A percentile compares a stretch with the other conserved stretches of the same genome.
These are phyloP conservation scores for Talinum fruticosum DNA, from an alignment of 148 eudicot genomes.

Conservation along the genomic window DNA sequence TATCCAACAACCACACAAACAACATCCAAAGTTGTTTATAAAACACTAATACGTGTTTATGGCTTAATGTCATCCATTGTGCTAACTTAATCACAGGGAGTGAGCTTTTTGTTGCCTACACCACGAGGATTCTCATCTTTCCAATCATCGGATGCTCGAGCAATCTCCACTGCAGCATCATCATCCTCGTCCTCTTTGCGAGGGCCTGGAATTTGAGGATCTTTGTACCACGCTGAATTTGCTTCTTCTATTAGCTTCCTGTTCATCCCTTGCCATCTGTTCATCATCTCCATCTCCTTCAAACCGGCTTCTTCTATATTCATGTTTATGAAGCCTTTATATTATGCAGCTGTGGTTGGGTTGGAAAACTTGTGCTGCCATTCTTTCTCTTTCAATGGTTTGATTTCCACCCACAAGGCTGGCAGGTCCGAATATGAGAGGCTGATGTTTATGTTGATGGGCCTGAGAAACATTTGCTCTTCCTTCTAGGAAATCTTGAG, in stretches of 20 bases:
- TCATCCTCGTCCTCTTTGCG: slow-evolving; percentile 43
- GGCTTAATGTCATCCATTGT: not conserved
- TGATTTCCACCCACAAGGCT: slow-evolving; percentile 66
- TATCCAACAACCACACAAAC: too few relatives aligned
- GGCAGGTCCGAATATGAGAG: slow-evolving; percentile 89
- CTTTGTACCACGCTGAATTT: slow-evolving; percentile 43
- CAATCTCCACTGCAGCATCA: slow-evolving; percentile 65
- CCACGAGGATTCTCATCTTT: slow-evolving; percentile 98
- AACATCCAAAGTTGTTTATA: too few relatives aligned
- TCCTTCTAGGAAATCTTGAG: slow-evolving; percentile 97
- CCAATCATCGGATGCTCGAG: slow-evolving; percentile 94
- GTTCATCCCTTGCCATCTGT: slow-evolving; percentile 76
- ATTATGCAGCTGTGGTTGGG: slow-evolving; percentile 72
- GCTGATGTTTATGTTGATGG: slow-evolving; percentile 92
- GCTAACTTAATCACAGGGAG: slow-evolving; percentile 45
- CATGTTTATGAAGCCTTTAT: slow-evolving; percentile 32
- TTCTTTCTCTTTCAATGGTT: slow-evolving; percentile 79
- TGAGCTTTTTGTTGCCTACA: slow-evolving; percentile 90
- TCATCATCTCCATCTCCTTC: slow-evolving; percentile 95
- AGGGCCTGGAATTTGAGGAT: slow-evolving; percentile 20
- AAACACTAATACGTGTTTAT: too few relatives aligned
- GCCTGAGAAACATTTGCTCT: slow-evolving; percentile 74
- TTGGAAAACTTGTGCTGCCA: slow-evolving; percentile 93
- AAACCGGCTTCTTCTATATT: slow-evolving; percentile 98
- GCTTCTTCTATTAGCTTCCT: slow-evolving; percentile 78